Percentiles rank a stretch among this genome's conserved stretches.
These are phyloP conservation scores for Davidsoniella neocaledoniae DNA, from an alignment of 2,329 filamentous ascomycete genomes.

Conservation along the genomic window DNA sequence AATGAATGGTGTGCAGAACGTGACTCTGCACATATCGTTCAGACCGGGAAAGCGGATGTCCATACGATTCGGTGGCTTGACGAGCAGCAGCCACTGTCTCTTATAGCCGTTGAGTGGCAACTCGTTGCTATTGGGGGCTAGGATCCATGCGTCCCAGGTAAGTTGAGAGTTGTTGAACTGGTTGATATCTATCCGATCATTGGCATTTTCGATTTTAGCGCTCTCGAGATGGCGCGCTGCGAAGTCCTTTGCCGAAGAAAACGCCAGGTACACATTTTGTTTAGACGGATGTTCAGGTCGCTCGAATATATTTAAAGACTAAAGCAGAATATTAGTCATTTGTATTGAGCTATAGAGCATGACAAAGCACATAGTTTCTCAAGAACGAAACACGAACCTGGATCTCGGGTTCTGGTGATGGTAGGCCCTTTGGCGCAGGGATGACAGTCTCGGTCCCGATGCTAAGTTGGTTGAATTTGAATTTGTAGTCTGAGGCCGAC, in stretches of 20 bases:
- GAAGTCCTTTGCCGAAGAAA: constrained; percentile 8
- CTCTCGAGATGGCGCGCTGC: constrained; percentile 7
- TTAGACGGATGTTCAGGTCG: constrained; percentile 1
- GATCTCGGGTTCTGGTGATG: no score
- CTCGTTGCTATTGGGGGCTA: not conserved
- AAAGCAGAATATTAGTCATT: not conserved
- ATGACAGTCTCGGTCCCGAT: no score
- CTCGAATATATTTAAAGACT: not conserved
- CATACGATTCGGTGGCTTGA: not conserved
- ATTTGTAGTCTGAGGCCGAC: no score
- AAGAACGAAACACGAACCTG: no score
- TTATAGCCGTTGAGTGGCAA: constrained; percentile 2
- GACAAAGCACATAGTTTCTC: no score
- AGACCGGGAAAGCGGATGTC: constrained; percentile 9
- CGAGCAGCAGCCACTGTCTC: constrained; percentile 10
- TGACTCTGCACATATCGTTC: constrained; percentile 2
- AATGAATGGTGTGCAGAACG: not conserved
- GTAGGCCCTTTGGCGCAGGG: no score
- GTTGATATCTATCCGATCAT: constrained; percentile 5
- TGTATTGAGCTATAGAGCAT: not conserved
- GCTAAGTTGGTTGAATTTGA: no score
- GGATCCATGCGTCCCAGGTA: constrained; percentile 11
- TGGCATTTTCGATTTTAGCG: constrained; percentile 9
- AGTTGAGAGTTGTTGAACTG: constrained; percentile 7
- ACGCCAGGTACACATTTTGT: not conserved